phyloP scores from a whole-genome alignment of 2,329 filamentous ascomycete species.

The Xenosphaeropsis pyriputrescens region DNA sequence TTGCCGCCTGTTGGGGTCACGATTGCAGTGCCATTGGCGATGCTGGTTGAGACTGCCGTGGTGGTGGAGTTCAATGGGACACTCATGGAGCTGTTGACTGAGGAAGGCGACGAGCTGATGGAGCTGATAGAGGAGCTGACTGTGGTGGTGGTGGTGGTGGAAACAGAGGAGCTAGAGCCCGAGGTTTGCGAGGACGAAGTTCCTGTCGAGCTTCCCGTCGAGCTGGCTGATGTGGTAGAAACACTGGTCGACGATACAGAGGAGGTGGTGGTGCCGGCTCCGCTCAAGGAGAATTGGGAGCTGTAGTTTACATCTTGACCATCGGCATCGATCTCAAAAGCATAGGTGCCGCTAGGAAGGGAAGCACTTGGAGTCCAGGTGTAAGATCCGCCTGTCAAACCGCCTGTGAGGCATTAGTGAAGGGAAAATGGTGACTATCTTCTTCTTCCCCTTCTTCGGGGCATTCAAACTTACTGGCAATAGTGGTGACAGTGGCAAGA shows the following conservation, averaged over 20 bases:
- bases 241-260: constrained; percentile 1
- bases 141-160: constrained; percentile 1
- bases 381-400: constrained; percentile 10
- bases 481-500: constrained; percentile 10
- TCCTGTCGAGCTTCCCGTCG: neutral
- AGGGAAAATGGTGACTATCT: neutral
- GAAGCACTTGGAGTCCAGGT: constrained; percentile 7
- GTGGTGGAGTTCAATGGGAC: constrained; percentile 2
- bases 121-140: constrained; percentile 1
- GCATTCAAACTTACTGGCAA: constrained; percentile 10
- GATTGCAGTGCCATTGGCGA: constrained; percentile 1
- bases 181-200: neutral
- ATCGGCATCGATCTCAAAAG: constrained; percentile 4
- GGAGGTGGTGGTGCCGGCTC: constrained; percentile 3
- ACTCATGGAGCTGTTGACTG: constrained; percentile 3
- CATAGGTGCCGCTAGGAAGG: constrained; percentile 1
- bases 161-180: neutral
- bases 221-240: neutral
- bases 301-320: constrained; percentile 1
- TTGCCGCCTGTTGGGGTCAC: neutral
- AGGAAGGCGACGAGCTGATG: constrained; percentile 2
- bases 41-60: neutral
- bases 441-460: neutral
- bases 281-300: constrained; percentile 2
- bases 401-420: constrained; percentile 1